phyloP scores from a whole-genome alignment of 2,329 filamentous ascomycete species.

The Conoideocrella luteorostrata region DNA sequence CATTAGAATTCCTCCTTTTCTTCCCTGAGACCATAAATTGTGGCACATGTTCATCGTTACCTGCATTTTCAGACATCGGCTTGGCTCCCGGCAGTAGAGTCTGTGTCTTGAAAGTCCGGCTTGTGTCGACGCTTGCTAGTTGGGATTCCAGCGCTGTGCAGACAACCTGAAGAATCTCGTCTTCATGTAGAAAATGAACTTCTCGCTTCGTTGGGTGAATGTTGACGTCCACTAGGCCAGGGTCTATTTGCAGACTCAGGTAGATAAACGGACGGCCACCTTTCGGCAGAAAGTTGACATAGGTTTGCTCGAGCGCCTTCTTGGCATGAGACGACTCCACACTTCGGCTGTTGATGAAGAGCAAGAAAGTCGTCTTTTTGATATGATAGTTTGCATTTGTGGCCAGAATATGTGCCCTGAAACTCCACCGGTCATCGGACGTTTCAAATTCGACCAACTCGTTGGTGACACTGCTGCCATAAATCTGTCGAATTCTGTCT shows the following conservation, averaged over 20 bases:
- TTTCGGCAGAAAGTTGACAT: constrained; percentile 81
- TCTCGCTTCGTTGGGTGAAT: constrained; percentile 96
- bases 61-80: constrained; percentile 17
- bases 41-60: constrained; percentile 20
- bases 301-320: constrained; percentile 86
- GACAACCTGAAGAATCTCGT: constrained; percentile 85
- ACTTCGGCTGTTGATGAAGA: constrained; percentile 95
- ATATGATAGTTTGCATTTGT: constrained; percentile 94
- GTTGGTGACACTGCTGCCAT: constrained; percentile 77
- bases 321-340: constrained; percentile 87
- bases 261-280: constrained; percentile 92
- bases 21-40: constrained; percentile 32
- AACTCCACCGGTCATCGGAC: constrained; percentile 72
- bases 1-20: constrained; percentile 52
- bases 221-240: constrained; percentile 89
- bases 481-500: constrained; percentile 85
- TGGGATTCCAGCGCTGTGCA: constrained; percentile 73
- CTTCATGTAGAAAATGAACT: constrained; percentile 95
- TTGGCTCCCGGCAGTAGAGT: constrained; percentile 69
- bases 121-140: constrained; percentile 83
- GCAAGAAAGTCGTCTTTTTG: constrained; percentile 77
- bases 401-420: constrained; percentile 71
- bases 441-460: constrained; percentile 74
- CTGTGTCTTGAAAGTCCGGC: constrained; percentile 90
- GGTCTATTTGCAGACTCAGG: constrained; percentile 86